phyloP scores from a whole-genome alignment of 1,139 yeast genomes.

The Yamadazyma dushanensis region DNA sequence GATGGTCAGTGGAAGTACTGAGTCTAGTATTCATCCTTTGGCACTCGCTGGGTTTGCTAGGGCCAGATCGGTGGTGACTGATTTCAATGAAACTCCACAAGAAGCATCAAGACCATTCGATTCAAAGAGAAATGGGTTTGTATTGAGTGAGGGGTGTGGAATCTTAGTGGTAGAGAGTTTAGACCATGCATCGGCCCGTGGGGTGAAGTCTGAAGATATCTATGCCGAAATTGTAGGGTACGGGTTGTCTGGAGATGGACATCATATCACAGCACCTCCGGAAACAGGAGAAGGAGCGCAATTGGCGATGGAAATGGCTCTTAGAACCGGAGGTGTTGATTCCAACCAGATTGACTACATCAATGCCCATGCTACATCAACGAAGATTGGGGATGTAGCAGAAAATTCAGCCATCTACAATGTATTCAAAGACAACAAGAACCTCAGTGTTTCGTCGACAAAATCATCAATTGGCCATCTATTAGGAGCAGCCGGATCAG shows the following conservation, averaged over 20 bases:
- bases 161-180: conserved; percentile 72
- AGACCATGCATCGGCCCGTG: conserved; percentile 71
- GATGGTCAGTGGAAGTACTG: conserved; percentile 93
- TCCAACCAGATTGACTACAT: conserved; percentile 64
- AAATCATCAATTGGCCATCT: conserved; percentile 94
- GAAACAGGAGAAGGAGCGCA: conserved; percentile 83
- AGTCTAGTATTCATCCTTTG: conserved; percentile 82
- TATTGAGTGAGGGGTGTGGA: conserved; percentile 92
- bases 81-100: conserved; percentile 58
- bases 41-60: conserved; percentile 91
- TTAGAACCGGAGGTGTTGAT: conserved; percentile 45
- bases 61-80: conserved; percentile 76
- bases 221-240: conserved; percentile 85
- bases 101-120: conserved; percentile 90
- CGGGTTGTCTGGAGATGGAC: conserved; percentile 89
- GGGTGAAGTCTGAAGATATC: conserved; percentile 51
- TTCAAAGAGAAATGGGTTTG: conserved; percentile 75
- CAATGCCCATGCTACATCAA: conserved; percentile 97
- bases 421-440: conserved; percentile 39
- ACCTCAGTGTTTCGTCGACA: conserved; percentile 66
- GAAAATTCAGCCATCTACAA: conserved; percentile 74
- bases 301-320: conserved; percentile 78
- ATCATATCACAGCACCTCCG: conserved; percentile 90
- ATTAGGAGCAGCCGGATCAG: conserved; percentile 94
- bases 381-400: conserved; percentile 84